A percentile compares a stretch with the other conserved stretches of the same genome.
phyloP scores from a whole-genome alignment of 495 filamentous ascomycete genomes.

The Podospora appendiculata region DNA sequence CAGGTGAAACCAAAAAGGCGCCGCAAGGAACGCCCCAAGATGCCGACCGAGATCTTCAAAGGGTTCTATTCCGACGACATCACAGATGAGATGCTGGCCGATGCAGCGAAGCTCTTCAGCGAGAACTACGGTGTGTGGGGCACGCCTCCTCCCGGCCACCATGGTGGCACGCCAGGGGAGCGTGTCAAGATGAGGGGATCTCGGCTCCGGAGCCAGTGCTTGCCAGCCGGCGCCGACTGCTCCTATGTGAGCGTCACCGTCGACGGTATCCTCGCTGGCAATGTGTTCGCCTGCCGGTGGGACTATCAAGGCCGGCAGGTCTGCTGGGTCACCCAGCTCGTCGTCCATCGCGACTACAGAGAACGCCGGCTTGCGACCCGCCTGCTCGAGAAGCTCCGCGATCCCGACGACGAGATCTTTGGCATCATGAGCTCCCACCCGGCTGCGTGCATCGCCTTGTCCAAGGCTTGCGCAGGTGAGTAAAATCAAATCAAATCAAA shows the following conservation, averaged over 20 bases:
- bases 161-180: not conserved
- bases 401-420: not conserved
- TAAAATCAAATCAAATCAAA: no score
- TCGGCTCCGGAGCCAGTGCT: not conserved
- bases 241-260: not conserved
- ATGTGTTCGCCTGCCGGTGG: not conserved
- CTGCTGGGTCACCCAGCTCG: slow-evolving; percentile 1
- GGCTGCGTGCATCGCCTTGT: not conserved
- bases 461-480: not conserved
- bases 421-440: not conserved
- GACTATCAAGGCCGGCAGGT: not conserved
- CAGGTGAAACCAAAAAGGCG: not conserved
- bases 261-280: not conserved
- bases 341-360: not conserved
- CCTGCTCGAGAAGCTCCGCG: not conserved
- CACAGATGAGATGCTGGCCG: not conserved
- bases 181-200: not conserved
- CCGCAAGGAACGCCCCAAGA: not conserved
- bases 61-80: not conserved
- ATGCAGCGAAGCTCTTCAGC: not conserved
- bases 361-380: slow-evolving; percentile 1
- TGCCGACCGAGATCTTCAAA: not conserved
- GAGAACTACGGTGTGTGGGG: not conserved
- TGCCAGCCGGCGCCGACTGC: not conserved
- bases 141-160: not conserved